A percentile compares a stretch with the other conserved stretches of the same genome.
Evolutionary conservation across 2,329 filamentous ascomycete species (phyloP).

Genomic region (Coleophoma crateriformis): DNA sequence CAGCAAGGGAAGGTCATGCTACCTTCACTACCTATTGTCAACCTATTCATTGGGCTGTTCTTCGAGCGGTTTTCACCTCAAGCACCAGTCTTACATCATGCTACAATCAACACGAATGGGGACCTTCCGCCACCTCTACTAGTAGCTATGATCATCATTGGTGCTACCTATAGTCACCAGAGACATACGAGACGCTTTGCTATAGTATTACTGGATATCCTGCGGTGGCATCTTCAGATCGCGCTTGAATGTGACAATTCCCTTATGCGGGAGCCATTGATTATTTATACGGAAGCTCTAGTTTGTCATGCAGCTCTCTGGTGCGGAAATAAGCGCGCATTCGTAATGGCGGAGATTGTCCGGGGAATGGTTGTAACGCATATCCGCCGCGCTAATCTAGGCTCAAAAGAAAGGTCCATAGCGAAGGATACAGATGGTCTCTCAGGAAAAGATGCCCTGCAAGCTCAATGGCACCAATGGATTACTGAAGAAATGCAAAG

Average conservation of each 20-base stretch:
- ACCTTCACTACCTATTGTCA: constrained; percentile 13
- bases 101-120: constrained; percentile 15
- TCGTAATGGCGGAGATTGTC: constrained; percentile 15
- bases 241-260: constrained; percentile 14
- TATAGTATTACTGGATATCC: constrained; percentile 17
- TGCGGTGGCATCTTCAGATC: constrained; percentile 16
- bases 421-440: not conserved
- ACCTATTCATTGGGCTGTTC: constrained; percentile 19
- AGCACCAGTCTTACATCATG: constrained; percentile 19
- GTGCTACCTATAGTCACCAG: constrained; percentile 15
- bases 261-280: constrained; percentile 16
- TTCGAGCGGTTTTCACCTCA: constrained; percentile 19
- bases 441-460: not conserved
- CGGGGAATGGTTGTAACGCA: constrained; percentile 16
- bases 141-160: constrained; percentile 16
- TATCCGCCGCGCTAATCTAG: constrained; percentile 10
- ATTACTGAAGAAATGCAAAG: constrained; percentile 14
- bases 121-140: constrained; percentile 18
- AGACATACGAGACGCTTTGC: constrained; percentile 17
- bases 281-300: constrained; percentile 17
- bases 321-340: constrained; percentile 21
- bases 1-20: constrained; percentile 10
- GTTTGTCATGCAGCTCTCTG: constrained; percentile 17
- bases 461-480: constrained; percentile 15
- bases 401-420: constrained; percentile 1